phyloP scores from a whole-genome alignment of 176 grass and related monocot species.

The Triticum turgidum region DNA sequence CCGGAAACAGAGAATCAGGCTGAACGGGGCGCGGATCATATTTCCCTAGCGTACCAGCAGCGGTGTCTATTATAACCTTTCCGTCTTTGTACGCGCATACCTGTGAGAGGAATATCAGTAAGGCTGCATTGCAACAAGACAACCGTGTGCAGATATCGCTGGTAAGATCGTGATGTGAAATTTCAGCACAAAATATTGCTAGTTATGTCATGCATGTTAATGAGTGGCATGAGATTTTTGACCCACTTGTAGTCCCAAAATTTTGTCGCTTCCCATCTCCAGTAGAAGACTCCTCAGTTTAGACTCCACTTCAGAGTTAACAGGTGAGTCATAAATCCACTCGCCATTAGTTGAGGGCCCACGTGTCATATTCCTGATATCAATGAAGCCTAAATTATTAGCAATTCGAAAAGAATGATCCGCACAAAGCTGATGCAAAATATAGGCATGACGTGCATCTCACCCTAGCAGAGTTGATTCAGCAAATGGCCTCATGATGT shows the following conservation, averaged over 20 bases:
- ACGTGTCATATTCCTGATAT: conserved; percentile 49
- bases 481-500: conserved; percentile 98
- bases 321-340: conserved; percentile 88
- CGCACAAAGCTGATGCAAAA: conserved; percentile 16
- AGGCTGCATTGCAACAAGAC: conserved; percentile 11
- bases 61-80: conserved; percentile 97
- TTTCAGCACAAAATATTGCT: conserved; percentile 3
- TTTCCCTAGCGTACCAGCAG: conserved; percentile 79
- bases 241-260: conserved; percentile 95
- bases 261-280: conserved; percentile 85
- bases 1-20: conserved; percentile 93
- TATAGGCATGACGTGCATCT: conserved; percentile 29
- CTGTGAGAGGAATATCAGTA: conserved; percentile 38
- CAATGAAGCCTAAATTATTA: conserved; percentile 30
- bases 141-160: not conserved
- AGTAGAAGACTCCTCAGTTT: conserved; percentile 72
- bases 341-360: conserved; percentile 38
- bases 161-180: not conserved
- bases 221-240: not conserved
- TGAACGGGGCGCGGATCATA: conserved; percentile 92
- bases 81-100: conserved; percentile 98
- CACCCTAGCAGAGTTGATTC: conserved; percentile 88
- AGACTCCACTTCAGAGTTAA: conserved; percentile 81
- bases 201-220: not conserved
- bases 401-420: conserved; percentile 17